A percentile compares a stretch with the other conserved stretches of the same genome.
These are phyloP conservation scores for Plasmodium gonderi DNA, from an alignment of 169 alveolate genomes.

Conservation along the genomic window DNA sequence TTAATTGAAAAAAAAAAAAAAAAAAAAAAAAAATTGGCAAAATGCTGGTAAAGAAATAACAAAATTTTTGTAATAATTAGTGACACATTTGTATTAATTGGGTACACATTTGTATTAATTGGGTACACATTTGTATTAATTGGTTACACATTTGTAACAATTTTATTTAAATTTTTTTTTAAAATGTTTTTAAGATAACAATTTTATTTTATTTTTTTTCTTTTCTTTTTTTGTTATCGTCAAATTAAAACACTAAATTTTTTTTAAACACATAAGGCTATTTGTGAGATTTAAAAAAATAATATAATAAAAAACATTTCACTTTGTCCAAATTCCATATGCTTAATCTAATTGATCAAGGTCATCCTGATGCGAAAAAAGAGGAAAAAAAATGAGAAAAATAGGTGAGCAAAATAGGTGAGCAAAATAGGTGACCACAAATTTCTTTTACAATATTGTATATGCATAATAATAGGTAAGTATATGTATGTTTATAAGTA, in stretches of 20 bases:
- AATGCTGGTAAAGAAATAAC: background rate
- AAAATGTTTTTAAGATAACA: background rate
- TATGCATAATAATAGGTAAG: background rate
- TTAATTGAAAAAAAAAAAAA: constrained; percentile 33
- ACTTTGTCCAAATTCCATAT: background rate
- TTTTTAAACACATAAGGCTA: background rate
- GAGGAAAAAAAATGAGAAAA: background rate
- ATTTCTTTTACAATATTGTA: background rate
- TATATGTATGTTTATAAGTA: background rate
- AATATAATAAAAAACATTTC: no score
- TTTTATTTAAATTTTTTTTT: background rate
- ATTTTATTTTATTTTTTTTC: background rate
- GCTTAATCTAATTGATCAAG: constrained; percentile 50
- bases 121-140: background rate
- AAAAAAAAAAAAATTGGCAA: background rate
- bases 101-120: background rate
- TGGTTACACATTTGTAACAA: background rate
- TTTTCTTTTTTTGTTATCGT: background rate
- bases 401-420: background rate
- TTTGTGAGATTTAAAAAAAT: background rate
- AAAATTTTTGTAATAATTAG: background rate
- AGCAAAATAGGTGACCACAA: background rate
- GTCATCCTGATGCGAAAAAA: constrained; percentile 45
- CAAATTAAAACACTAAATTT: background rate
- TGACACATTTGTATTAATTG: background rate